These are phyloP conservation scores for Aspergillus heteromorphus DNA, from an alignment of 495 filamentous ascomycete species.

Conservation along the genomic window DNA sequence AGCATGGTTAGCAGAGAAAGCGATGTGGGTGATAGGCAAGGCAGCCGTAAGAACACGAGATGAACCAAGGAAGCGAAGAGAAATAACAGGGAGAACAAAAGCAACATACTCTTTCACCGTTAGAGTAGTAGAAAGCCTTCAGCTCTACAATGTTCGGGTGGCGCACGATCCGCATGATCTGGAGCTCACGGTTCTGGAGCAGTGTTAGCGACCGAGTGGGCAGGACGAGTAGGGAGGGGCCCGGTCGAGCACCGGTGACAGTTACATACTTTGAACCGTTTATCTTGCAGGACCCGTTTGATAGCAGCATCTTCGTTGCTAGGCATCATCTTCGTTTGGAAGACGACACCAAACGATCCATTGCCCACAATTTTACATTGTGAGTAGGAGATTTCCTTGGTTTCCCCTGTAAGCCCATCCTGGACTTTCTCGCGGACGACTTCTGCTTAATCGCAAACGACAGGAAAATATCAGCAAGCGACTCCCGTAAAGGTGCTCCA, in stretches of 20 bases:
- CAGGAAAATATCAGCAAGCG: slow-evolving; percentile 3
- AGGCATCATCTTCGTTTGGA: slow-evolving; percentile 96
- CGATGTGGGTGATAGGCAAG: not conserved
- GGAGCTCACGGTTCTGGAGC: slow-evolving; percentile 87
- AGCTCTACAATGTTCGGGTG: slow-evolving; percentile 98
- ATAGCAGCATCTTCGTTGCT: slow-evolving; percentile 97
- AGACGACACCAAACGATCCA: slow-evolving; percentile 97
- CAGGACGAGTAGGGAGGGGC: no score
- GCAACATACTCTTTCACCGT: slow-evolving; percentile 79
- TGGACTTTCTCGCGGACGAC: slow-evolving; percentile 98
- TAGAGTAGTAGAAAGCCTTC: slow-evolving; percentile 99
- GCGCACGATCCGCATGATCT: slow-evolving; percentile 98
- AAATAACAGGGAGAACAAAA: slow-evolving; percentile 6
- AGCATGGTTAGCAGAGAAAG: slow-evolving; percentile 12
- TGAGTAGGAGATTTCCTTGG: slow-evolving; percentile 93
- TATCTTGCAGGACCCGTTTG: slow-evolving; percentile 97
- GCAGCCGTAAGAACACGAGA: not conserved
- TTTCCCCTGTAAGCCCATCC: slow-evolving; percentile 94
- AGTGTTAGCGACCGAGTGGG: slow-evolving; percentile 31
- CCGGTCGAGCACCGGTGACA: slow-evolving; percentile 1
- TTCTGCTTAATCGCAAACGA: slow-evolving; percentile 50
- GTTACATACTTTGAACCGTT: slow-evolving; percentile 85
- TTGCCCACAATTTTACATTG: slow-evolving; percentile 99
- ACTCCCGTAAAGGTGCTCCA: not conserved
- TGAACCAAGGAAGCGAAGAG: not conserved